These are phyloP conservation scores for Botrytis tulipae DNA, from an alignment of 2,329 filamentous ascomycete species.

Conservation along the genomic window DNA sequence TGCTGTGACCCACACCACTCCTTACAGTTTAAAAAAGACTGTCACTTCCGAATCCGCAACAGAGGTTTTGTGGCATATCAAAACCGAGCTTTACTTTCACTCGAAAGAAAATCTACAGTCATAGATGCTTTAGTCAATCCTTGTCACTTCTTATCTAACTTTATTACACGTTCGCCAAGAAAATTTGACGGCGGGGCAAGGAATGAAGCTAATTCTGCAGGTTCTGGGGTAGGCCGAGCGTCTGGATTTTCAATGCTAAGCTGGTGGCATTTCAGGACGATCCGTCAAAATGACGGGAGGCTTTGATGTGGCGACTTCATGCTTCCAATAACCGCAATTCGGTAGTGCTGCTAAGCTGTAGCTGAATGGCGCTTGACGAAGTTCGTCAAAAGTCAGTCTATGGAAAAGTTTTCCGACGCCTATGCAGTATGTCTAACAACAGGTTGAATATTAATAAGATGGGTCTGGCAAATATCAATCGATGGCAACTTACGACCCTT, in stretches of 20 bases:
- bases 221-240: conserved; percentile 15
- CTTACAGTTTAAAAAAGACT: not conserved
- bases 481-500: not conserved
- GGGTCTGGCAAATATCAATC: not conserved
- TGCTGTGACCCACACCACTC: not conserved
- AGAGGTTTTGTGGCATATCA: not conserved
- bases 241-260: not conserved
- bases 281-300: not conserved
- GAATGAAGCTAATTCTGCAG: not conserved
- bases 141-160: not conserved
- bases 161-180: not conserved
- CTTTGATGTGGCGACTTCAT: not conserved
- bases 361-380: not conserved
- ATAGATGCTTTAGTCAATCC: not conserved
- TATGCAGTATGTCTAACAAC: not conserved
- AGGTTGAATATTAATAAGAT: not conserved
- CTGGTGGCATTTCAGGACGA: not conserved
- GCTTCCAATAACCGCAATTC: not conserved
- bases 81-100: not conserved
- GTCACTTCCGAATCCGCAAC: not conserved
- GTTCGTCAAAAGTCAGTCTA: too few relatives aligned
- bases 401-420: not conserved
- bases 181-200: not conserved
- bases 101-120: not conserved
- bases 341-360: not conserved